A percentile compares a stretch with the other conserved stretches of the same genome.
These are phyloP conservation scores for Ceratocystis ficicola DNA, from an alignment of 2,329 filamentous ascomycete species.

Conservation along the genomic window DNA sequence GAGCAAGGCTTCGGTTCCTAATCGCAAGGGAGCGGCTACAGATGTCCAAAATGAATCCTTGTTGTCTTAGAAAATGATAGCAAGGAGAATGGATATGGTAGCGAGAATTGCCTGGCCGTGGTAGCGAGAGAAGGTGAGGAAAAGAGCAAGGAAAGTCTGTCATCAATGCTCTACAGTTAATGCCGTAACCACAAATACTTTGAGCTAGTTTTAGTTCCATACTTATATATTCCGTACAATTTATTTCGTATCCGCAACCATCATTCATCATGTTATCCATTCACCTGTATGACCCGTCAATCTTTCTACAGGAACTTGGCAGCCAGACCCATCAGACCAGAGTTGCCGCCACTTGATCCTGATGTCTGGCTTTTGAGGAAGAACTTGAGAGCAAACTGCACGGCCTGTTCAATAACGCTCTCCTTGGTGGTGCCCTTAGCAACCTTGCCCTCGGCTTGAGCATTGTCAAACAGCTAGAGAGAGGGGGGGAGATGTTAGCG, in stretches of 20 bases:
- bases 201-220: too few species aligned
- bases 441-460: slow-evolving; percentile 43
- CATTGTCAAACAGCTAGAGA: slow-evolving; percentile 47
- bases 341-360: slow-evolving; percentile 32
- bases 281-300: neutral
- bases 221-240: neutral
- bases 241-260: neutral
- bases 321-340: slow-evolving; percentile 36
- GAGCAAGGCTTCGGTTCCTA: neutral
- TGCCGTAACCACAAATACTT: too few species aligned
- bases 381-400: slow-evolving; percentile 80
- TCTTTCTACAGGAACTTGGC: slow-evolving; percentile 35
- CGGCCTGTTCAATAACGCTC: slow-evolving; percentile 63
- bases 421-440: slow-evolving; percentile 59
- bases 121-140: neutral
- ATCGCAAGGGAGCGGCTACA: neutral
- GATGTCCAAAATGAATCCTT: neutral
- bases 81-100: neutral
- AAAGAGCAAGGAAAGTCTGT: neutral
- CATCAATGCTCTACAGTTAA: too few species aligned
- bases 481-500: neutral
- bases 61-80: slow-evolving; percentile 19
- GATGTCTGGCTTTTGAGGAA: slow-evolving; percentile 61
- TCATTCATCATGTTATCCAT: neutral
- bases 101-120: neutral